Conservation (phyloP, 495 filamentous ascomycete species). For the Penicillium robsamsonii region DNA sequence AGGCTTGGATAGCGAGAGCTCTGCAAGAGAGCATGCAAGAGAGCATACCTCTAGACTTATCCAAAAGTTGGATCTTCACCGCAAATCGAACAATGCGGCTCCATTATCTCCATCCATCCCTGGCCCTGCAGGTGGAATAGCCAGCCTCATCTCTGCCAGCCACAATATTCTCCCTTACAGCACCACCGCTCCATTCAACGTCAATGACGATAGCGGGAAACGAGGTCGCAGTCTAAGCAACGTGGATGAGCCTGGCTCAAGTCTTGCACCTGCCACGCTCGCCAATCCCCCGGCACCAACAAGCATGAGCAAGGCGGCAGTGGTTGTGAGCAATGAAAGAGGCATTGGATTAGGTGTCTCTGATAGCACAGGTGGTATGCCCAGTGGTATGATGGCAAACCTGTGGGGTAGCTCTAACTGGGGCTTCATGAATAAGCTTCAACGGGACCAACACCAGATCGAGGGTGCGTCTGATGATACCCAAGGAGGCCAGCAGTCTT, state of each 20-base stretch:
- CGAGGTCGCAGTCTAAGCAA: constrained; percentile 33
- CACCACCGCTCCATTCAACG: constrained; percentile 35
- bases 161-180: constrained; percentile 70
- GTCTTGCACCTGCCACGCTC: constrained; percentile 77
- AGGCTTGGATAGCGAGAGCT: constrained; percentile 52
- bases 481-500: constrained; percentile 23
- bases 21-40: constrained; percentile 59
- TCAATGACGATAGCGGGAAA: constrained; percentile 31
- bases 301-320: constrained; percentile 82
- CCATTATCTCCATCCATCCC: constrained; percentile 36
- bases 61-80: constrained; percentile 86
- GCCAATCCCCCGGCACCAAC: constrained; percentile 83
- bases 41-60: constrained; percentile 86
- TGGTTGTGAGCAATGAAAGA: constrained; percentile 75
- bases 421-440: constrained; percentile 69
- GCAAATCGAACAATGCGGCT: constrained; percentile 62
- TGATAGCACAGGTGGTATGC: constrained; percentile 66
- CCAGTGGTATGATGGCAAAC: constrained; percentile 84
- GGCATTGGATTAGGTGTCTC: constrained; percentile 57
- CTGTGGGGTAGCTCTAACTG: constrained; percentile 87
- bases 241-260: constrained; percentile 53
- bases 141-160: constrained; percentile 81
- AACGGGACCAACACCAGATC: constrained; percentile 51
- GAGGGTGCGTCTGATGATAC: constrained; percentile 38
- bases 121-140: constrained; percentile 66